A percentile compares a stretch with the other conserved stretches of the same genome.
Evolutionary conservation across 2,329 filamentous ascomycete genomes (phyloP).

Genomic region (Monilinia vaccinii-corymbosi): DNA sequence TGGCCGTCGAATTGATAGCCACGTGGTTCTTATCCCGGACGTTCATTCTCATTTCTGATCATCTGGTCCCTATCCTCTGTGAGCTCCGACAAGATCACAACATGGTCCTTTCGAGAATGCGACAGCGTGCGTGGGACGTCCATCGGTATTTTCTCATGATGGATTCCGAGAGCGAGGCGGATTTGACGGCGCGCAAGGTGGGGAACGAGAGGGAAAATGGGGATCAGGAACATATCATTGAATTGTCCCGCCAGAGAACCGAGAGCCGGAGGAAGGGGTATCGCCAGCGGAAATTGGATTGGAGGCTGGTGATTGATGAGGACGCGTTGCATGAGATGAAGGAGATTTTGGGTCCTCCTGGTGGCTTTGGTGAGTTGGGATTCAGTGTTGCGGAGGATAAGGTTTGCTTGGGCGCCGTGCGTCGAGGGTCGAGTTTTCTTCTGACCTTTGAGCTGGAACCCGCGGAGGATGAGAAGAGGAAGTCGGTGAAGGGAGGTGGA

Average conservation of each 20-base stretch:
- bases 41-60: background rate
- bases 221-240: background rate
- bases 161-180: background rate
- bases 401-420: constrained; percentile 13
- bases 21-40: constrained; percentile 3
- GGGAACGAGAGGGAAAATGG: background rate
- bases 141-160: background rate
- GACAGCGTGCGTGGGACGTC: background rate
- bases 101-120: background rate
- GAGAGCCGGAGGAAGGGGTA: background rate
- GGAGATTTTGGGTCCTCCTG: constrained; percentile 14
- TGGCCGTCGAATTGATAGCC: background rate
- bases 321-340: constrained; percentile 17
- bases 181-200: background rate
- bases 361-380: constrained; percentile 16
- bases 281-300: constrained; percentile 10
- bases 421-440: constrained; percentile 12
- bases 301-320: constrained; percentile 13
- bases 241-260: background rate
- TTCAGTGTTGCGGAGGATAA: constrained; percentile 13
- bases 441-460: constrained; percentile 4
- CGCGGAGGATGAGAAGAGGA: background rate
- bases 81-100: background rate
- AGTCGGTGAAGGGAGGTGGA: background rate
- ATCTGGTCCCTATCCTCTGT: background rate